Conservation (phyloP, 192 early-diverging fungal species). For the Rhizophagus sp. region DNA sequence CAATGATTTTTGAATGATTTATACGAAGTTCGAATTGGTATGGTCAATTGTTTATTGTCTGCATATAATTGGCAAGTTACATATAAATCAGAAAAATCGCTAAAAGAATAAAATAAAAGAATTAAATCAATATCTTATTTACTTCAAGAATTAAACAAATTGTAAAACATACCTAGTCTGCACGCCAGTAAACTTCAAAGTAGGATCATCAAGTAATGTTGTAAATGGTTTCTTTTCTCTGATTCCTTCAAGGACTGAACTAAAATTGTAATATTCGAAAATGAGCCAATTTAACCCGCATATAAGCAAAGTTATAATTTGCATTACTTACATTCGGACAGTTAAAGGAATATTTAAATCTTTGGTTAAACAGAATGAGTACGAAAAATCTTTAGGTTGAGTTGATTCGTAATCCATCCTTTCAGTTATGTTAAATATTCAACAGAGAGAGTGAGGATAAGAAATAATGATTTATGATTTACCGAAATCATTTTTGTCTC, state of each 20-base stretch:
- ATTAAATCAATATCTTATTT: background rate
- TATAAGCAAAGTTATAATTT: background rate
- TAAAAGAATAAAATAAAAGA: slow-evolving; percentile 28
- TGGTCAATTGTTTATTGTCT: slow-evolving; percentile 66
- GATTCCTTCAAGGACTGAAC: slow-evolving; percentile 40
- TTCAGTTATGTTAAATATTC: background rate
- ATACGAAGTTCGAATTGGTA: slow-evolving; percentile 67
- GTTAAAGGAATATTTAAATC: slow-evolving; percentile 62
- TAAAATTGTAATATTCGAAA: slow-evolving; percentile 10
- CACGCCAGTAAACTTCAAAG: slow-evolving; percentile 37
- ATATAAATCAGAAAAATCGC: slow-evolving; percentile 58
- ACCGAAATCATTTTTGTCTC: no score
- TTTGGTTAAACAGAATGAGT: slow-evolving; percentile 68
- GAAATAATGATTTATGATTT: no score
- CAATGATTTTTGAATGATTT: slow-evolving; percentile 64
- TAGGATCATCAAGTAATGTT: slow-evolving; percentile 25
- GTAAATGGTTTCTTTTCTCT: slow-evolving; percentile 34
- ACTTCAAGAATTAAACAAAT: background rate
- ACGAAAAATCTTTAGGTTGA: slow-evolving; percentile 35
- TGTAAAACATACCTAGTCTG: slow-evolving; percentile 32
- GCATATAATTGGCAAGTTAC: slow-evolving; percentile 68
- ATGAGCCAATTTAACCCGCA: background rate
- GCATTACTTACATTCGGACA: slow-evolving; percentile 60
- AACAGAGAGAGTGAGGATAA: no score
- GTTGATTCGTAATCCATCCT: slow-evolving; percentile 23